These are phyloP conservation scores for Saccharomycopsis babjevae DNA, from an alignment of 805 yeast genomes.

Conservation along the genomic window DNA sequence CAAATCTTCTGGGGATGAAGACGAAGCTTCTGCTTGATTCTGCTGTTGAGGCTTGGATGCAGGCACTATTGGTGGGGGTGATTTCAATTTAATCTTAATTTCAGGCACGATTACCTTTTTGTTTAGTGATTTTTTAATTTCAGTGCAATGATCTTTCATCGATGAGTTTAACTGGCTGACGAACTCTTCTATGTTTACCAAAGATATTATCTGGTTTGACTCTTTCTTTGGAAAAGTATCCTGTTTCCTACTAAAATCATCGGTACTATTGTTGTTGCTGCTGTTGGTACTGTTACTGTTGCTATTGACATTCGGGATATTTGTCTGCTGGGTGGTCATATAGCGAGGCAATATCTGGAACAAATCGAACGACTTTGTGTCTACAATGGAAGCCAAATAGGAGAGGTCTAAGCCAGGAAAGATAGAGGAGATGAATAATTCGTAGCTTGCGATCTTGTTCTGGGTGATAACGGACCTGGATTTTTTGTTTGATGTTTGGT, in stretches of 20 bases:
- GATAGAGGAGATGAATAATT: slow-evolving; percentile 26
- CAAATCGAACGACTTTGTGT: not conserved
- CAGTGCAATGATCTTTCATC: not conserved
- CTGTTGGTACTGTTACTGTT: no score
- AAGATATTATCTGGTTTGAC: not conserved
- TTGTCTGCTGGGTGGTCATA: not conserved
- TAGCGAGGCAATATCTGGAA: not conserved
- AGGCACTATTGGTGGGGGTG: not conserved
- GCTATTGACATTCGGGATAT: not conserved
- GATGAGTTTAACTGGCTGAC: not conserved
- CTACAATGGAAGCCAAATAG: not conserved
- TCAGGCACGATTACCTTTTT: not conserved
- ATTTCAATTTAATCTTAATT: not conserved
- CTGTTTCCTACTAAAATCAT: not conserved
- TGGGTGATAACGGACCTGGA: slow-evolving; percentile 21
- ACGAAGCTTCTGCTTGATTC: not conserved
- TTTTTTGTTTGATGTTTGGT: slow-evolving; percentile 59
- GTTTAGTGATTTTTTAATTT: not conserved
- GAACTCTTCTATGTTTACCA: not conserved
- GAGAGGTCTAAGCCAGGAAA: slow-evolving; percentile 32
- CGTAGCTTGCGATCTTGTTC: slow-evolving; percentile 23
- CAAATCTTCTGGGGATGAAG: not conserved
- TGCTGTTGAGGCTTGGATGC: not conserved
- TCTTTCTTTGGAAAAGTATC: not conserved
- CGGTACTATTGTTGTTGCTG: not conserved